Evolutionary conservation across 2,329 filamentous ascomycete species (phyloP).

Genomic region (Aspergillus niger): DNA sequence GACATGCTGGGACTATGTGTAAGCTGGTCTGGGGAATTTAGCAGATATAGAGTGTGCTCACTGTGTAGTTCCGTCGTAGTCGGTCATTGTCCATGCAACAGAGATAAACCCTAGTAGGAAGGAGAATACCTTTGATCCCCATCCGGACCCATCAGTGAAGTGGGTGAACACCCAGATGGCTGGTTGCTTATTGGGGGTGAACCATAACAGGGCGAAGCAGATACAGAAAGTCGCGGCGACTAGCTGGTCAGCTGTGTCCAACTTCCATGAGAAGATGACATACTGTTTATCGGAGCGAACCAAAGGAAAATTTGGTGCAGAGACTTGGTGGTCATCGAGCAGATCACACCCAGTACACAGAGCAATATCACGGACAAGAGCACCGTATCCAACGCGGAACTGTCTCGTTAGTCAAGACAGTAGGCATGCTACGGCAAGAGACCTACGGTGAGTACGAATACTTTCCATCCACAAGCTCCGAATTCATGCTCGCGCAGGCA

Average conservation of each 20-base stretch:
- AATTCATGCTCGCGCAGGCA: conserved; percentile 64
- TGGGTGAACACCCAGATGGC: conserved; percentile 63
- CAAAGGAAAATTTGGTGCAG: conserved; percentile 63
- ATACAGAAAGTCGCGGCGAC: conserved; percentile 63
- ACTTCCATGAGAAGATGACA: not conserved
- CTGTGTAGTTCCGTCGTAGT: conserved; percentile 68
- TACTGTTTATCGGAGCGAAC: conserved; percentile 68
- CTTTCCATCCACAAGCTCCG: conserved; percentile 50
- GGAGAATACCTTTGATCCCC: conserved; percentile 62
- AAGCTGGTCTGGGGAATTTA: not conserved
- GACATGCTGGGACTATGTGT: conserved; percentile 53
- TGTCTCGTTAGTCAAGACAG: conserved; percentile 28
- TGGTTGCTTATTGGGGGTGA: conserved; percentile 61
- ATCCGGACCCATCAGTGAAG: conserved; percentile 64
- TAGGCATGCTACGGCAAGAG: not conserved
- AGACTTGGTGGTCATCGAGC: conserved; percentile 62
- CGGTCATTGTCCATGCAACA: conserved; percentile 62
- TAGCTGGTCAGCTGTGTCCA: conserved; percentile 19
- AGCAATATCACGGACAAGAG: conserved; percentile 59
- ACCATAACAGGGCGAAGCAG: conserved; percentile 59
- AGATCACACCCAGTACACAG: conserved; percentile 60
- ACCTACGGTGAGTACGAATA: conserved; percentile 61
- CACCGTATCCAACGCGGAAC: conserved; percentile 61
- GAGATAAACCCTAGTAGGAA: conserved; percentile 59
- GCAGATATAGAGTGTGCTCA: conserved; percentile 33